Evolutionary conservation across 371 early-diverging fungal genomes (phyloP), one percentile per base, ranked within the genome.

Genomic region (Apophysomyces variabilis): DNA sequence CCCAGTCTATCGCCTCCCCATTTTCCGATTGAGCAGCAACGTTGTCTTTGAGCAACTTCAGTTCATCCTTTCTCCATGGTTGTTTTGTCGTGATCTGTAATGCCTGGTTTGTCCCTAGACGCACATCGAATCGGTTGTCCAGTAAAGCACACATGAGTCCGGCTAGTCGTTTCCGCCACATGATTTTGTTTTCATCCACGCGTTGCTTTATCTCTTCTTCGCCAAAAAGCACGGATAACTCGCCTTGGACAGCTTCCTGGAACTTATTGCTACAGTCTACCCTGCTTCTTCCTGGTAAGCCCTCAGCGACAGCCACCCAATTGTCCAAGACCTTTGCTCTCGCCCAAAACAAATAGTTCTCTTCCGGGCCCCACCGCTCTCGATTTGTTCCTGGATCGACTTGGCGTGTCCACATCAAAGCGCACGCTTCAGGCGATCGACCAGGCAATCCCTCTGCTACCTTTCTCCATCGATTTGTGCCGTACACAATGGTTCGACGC

Each of bases 391-490:
- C 61, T 11, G 79, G 79, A 56, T 77, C 77, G 3, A 78, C 57
- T n/a, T 68, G 64, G 11, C 43, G 65, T 38, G 38, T 5, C 79
- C 78, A 83, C 16, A 65, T 60, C 1, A 38, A 7, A 5, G 41
- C 36, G 46, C 83, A 83, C 8, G 64, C 65, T 7, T 57, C 57
- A 4, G 73, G 66, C 4, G 69, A 43, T 57, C 81, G 57, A 14
- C 78, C 77, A 5, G 64, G 74, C 12, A 83, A 54, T 0, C 79
- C 79, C 43, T 76, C 78, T 5, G 84, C 79, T 5, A 83, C 74
- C 59, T 76, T 77, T 0, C 46, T 58, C 84, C 84, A 83, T 12
- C 78, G 61, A 8, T 71, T 26, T 3, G 32, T 58, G 13, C 84
- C 81, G 60, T 66, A 77, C 21, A 77, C 56, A 18, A 81, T 72